Percentiles rank a stretch among this genome's conserved stretches.
Conservation (phyloP, 2,329 filamentous ascomycete genomes). For the Fusarium kyushuense region DNA sequence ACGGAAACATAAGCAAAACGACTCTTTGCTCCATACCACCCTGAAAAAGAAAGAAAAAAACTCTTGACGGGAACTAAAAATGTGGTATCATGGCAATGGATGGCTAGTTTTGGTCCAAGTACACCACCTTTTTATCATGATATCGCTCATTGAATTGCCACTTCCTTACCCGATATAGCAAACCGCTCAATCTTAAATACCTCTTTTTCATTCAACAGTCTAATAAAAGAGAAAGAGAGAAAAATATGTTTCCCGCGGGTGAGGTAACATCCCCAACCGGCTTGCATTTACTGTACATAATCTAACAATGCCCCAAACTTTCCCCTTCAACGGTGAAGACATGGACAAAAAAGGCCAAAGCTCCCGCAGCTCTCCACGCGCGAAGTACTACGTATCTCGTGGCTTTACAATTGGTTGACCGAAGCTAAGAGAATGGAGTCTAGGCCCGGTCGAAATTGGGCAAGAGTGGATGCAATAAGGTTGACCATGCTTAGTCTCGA, state of each 20-base stretch:
- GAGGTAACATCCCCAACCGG: slow-evolving; percentile 1
- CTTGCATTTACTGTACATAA: background rate
- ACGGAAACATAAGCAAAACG: slow-evolving; percentile 17
- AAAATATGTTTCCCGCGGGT: slow-evolving; percentile 3
- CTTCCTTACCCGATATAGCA: slow-evolving; percentile 5
- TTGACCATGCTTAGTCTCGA: slow-evolving; percentile 25
- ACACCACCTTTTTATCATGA: slow-evolving; percentile 28
- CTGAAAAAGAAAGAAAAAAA: background rate
- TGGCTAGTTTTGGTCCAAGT: slow-evolving; percentile 13
- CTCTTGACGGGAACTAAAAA: background rate
- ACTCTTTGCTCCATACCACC: slow-evolving; percentile 2
- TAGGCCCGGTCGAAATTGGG: slow-evolving; percentile 41
- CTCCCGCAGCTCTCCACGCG: slow-evolving; percentile 17
- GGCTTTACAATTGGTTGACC: slow-evolving; percentile 36
- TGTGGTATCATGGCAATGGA: slow-evolving; percentile 26
- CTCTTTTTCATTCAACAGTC: background rate
- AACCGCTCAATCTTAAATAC: slow-evolving; percentile 12
- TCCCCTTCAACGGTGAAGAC: slow-evolving; percentile 13
- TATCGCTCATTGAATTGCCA: slow-evolving; percentile 26
- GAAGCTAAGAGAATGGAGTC: slow-evolving; percentile 15
- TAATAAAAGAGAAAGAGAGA: background rate
- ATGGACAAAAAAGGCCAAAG: slow-evolving; percentile 23
- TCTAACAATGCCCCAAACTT: slow-evolving; percentile 29
- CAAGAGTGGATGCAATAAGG: slow-evolving; percentile 38
- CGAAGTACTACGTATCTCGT: slow-evolving; percentile 31